Evolutionary conservation across 495 filamentous ascomycete species (phyloP).

Genomic region (Penicillium turbatum): DNA sequence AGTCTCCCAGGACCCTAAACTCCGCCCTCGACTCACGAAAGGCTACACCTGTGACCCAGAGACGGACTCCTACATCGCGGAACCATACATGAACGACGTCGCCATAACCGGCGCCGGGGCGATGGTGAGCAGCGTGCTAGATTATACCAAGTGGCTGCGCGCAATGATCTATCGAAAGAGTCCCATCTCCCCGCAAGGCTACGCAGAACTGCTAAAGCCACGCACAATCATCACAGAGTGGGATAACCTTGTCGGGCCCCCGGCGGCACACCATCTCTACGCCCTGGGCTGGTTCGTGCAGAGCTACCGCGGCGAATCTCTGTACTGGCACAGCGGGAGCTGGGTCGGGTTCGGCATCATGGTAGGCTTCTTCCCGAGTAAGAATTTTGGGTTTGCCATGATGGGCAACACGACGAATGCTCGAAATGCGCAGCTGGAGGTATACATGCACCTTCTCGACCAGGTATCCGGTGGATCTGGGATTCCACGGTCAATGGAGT

Average conservation of each 20-base stretch:
- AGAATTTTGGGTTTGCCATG: slow-evolving; percentile 3
- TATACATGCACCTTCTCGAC: neutral
- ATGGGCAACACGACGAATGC: slow-evolving; percentile 8
- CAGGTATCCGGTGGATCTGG: neutral
- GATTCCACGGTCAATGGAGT: neutral
- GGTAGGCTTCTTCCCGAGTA: slow-evolving; percentile 3
- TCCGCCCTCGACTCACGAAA: slow-evolving; percentile 1
- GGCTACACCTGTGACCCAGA: slow-evolving; percentile 8
- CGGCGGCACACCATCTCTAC: slow-evolving; percentile 7
- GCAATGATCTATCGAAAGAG: slow-evolving; percentile 22
- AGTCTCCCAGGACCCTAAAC: slow-evolving; percentile 7
- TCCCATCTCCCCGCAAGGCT: slow-evolving; percentile 1
- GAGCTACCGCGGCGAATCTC: slow-evolving; percentile 12
- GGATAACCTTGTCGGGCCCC: neutral
- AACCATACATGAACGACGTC: slow-evolving; percentile 11
- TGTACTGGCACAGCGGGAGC: slow-evolving; percentile 15
- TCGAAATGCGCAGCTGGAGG: neutral
- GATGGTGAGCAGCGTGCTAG: slow-evolving; percentile 44
- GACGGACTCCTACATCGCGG: neutral
- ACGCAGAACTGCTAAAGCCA: slow-evolving; percentile 4
- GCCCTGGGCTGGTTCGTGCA: slow-evolving; percentile 15
- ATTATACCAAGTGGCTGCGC: slow-evolving; percentile 49
- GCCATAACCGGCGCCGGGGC: slow-evolving; percentile 42
- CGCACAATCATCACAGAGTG: slow-evolving; percentile 1
- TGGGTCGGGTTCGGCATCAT: slow-evolving; percentile 7